Base-by-base conservation (phyloP, 768 basidiomycete species). In the Piloderma croceum region DNA sequence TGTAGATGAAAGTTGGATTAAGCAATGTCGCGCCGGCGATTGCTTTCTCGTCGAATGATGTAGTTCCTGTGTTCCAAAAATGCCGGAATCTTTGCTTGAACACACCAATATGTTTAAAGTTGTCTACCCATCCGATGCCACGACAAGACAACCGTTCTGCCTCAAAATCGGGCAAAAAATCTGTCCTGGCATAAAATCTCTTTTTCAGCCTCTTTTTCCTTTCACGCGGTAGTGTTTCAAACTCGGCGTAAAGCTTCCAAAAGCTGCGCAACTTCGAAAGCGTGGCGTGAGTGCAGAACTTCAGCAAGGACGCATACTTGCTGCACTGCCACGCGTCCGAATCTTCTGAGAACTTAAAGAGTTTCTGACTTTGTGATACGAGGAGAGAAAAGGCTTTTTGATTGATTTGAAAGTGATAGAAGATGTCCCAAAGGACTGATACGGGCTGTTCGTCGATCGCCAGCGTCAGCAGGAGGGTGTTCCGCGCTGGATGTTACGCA, bases 1-100 rank as follows among this genome's bases (percentile, higher is more conserved):
- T 66, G 45, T 68, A 71, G 0, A 62, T 59, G 36, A 74, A 74
- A 0, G 69, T 70, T 3, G 74, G 74, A 44, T 77, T 77, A 23
- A 67, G 38, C 19, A 61, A 41, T 4, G 49, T 64, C 2, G 62
- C 58, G 5, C 45, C 36, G 3, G 47, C 33, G 21, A 43, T 37
- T 3, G 54, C 39, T 4, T 41, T 44, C 1, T 43, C 32, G 15
- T 48, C 42, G 12, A 49, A 36, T 22, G 59, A 54, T 0, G 68
- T 69, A 3, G 67, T 59, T 2, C 74, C 74, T 0, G 64, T 63
- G 32, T 58, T 56, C 69, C 71, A 73, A 48, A 60, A 71, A n/a
- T 54, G 49, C 7, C 43, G 37, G 44, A 54, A 61, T 15, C n/a
- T n/a, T n/a, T n/a, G n/a, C n/a, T n/a, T n/a, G n/a, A n/a, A n/a